Evolutionary conservation across 768 basidiomycete species (phyloP).

Genomic region (Pilatotrama ljubarskyi): DNA sequence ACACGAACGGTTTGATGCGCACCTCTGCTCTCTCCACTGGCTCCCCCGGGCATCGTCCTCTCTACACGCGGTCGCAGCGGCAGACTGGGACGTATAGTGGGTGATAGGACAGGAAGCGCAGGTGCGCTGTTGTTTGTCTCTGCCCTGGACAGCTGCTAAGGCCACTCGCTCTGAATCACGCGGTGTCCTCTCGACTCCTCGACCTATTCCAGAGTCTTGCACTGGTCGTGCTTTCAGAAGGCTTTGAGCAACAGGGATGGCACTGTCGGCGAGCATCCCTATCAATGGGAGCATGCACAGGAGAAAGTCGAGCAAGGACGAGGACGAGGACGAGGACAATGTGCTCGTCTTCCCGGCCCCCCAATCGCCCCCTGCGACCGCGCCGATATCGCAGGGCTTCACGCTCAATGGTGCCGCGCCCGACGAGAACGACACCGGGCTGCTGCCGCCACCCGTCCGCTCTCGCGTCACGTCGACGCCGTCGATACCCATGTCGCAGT

Average conservation of each 20-base stretch:
- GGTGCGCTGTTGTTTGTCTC: neutral
- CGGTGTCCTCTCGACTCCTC: neutral
- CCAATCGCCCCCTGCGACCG: constrained; percentile 17
- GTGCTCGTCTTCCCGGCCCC: constrained; percentile 23
- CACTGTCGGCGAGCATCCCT: neutral
- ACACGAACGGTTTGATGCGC: neutral
- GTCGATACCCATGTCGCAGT: constrained; percentile 25
- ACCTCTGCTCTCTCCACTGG: neutral
- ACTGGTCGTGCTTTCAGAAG: neutral
- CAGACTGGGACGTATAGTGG: too few relatives aligned
- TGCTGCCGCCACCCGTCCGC: constrained; percentile 6
- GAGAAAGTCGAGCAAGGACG: constrained; percentile 39
- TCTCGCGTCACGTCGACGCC: constrained; percentile 30
- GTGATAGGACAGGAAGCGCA: neutral
- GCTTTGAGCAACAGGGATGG: neutral
- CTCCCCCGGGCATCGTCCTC: neutral
- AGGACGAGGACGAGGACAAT: constrained; percentile 36
- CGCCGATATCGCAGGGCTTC: constrained; percentile 14
- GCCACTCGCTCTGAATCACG: neutral
- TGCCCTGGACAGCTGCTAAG: neutral
- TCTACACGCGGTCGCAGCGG: neutral
- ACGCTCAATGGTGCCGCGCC: constrained; percentile 11
- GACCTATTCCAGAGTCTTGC: neutral
- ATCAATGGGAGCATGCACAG: constrained; percentile 32
- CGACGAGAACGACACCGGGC: neutral